phyloP scores from a whole-genome alignment of 345 rosid species.

The Microcos paniculata region DNA sequence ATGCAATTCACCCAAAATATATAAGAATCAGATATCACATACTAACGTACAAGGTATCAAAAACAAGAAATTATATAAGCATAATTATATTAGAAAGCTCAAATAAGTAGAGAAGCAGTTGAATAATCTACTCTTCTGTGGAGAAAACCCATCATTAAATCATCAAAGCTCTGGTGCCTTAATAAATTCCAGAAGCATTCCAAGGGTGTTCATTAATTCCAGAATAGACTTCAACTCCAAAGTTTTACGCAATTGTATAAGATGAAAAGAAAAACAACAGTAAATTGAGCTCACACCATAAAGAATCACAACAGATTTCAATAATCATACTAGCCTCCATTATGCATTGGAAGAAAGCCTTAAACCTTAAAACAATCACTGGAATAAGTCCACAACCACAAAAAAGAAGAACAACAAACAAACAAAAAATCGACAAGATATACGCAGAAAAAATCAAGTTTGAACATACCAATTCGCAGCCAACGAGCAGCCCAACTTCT shows the following conservation, averaged over 20 bases:
- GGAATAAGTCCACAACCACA: not conserved
- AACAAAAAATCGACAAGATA: not conserved
- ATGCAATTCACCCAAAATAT: not conserved
- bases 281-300: not conserved
- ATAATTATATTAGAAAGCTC: not conserved
- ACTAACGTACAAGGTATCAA: not conserved
- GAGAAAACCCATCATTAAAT: not conserved
- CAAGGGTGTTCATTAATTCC: not conserved
- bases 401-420: not conserved
- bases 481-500: constrained; percentile 99
- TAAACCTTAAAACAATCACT: not conserved
- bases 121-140: not conserved
- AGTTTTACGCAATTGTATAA: not conserved
- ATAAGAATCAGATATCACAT: not conserved
- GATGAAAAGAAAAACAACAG: not conserved
- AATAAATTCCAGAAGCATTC: not conserved
- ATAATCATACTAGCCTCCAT: not conserved
- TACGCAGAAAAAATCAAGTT: not conserved
- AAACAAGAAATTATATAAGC: not conserved
- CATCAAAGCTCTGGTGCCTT: not conserved
- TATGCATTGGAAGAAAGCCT: not conserved
- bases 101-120: not conserved
- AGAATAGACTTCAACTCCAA: not conserved
- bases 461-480: constrained; percentile 77
- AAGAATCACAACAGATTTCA: not conserved